phyloP scores from a whole-genome alignment of 2,329 filamentous ascomycete genomes.

The Neospermospora avenae region DNA sequence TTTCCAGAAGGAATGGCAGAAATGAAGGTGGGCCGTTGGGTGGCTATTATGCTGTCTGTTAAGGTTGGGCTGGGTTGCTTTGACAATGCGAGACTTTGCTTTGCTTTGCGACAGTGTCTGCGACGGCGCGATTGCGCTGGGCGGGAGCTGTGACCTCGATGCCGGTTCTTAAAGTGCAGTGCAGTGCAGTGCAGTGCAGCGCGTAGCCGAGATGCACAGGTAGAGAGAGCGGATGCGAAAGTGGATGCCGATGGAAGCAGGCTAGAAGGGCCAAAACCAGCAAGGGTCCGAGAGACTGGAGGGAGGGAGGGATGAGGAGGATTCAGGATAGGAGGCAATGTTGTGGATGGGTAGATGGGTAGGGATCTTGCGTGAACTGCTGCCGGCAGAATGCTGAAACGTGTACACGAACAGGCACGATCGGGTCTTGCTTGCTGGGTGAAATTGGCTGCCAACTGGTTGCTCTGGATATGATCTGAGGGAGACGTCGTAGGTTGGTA shows the following conservation, averaged over 20 bases:
- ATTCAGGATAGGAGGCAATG: background rate
- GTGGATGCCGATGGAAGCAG: background rate
- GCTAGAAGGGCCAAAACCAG: background rate
- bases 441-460: background rate
- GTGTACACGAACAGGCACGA: slow-evolving; percentile 7
- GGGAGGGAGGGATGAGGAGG: background rate
- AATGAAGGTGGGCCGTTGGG: background rate
- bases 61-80: slow-evolving; percentile 27
- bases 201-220: slow-evolving; percentile 27
- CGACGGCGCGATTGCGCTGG: slow-evolving; percentile 27
- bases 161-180: slow-evolving; percentile 7
- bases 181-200: slow-evolving; percentile 13
- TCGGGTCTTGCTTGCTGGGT: slow-evolving; percentile 7
- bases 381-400: slow-evolving; percentile 12
- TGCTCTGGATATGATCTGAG: background rate
- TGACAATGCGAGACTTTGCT: slow-evolving; percentile 29
- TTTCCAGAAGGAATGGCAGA: slow-evolving; percentile 5
- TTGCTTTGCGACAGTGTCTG: slow-evolving; percentile 28
- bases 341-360: background rate
- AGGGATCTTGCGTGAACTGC: slow-evolving; percentile 22
- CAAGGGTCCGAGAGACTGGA: background rate
- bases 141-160: slow-evolving; percentile 28
- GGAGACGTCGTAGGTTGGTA: too few relatives aligned
- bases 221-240: background rate
- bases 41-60: slow-evolving; percentile 10